phyloP scores from a whole-genome alignment of 371 early-diverging fungal genomes.

The Nosema muscidifuracis region DNA sequence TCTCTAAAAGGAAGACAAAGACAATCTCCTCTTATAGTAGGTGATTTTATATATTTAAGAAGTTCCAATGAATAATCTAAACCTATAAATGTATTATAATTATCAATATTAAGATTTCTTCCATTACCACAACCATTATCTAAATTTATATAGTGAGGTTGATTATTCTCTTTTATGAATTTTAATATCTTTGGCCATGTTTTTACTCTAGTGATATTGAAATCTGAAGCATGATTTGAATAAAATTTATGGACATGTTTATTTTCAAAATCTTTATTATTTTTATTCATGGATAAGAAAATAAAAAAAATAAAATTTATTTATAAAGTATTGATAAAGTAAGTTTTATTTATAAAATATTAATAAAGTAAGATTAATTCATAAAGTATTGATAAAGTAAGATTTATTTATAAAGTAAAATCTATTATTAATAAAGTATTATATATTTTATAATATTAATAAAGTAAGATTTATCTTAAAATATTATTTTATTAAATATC shows the following conservation, averaged over 20 bases:
- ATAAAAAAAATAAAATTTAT: not conserved
- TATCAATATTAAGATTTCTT: no score
- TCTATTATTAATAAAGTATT: no score
- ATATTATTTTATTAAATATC: no score
- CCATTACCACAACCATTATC: constrained; percentile 63
- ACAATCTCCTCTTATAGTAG: constrained; percentile 49
- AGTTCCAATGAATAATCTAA: constrained; percentile 53
- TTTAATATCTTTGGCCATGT: constrained; percentile 52
- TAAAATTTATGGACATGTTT: constrained; percentile 61
- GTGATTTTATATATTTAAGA: not conserved
- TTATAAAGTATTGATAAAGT: no score
- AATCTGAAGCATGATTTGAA: constrained; percentile 44
- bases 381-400: no score
- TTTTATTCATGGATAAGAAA: no score
- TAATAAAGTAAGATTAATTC: no score
- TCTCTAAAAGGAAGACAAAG: constrained; percentile 36
- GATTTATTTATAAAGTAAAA: no score
- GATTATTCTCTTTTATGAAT: constrained; percentile 50
- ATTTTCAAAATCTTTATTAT: constrained; percentile 44
- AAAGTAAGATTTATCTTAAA: no score
- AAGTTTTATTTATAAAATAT: no score
- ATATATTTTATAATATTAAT: no score
- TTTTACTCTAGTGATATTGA: constrained; percentile 54
- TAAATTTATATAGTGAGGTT: constrained; percentile 31
- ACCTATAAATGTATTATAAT: no score